Evolutionary conservation across 225 moss, liverwort and hornwort species (phyloP).

Genomic region (Pseudoscleropodium purum): DNA sequence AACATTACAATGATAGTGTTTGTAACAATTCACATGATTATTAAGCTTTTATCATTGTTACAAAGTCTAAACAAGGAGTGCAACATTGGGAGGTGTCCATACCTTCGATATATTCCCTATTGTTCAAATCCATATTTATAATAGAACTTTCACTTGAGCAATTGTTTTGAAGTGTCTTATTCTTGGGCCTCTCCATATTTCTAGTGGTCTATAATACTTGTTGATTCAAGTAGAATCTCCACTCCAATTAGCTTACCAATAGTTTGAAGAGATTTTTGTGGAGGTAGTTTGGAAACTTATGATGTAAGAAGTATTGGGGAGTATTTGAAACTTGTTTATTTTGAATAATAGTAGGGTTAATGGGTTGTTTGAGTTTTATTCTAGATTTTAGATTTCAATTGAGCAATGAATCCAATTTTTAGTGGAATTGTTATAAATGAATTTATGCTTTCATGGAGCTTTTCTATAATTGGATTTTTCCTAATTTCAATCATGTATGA

Average conservation of each 20-base stretch:
- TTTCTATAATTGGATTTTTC: neutral
- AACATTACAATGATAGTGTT: neutral
- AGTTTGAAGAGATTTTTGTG: neutral
- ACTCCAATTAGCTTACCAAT: neutral
- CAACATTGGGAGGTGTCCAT: rapidly evolving
- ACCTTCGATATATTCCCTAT: rapidly evolving
- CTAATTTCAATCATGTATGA: no score
- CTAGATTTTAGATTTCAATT: neutral
- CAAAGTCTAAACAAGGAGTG: no score
- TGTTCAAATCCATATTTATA: neutral
- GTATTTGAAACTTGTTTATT: neutral
- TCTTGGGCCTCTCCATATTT: rapidly evolving
- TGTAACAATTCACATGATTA: no score
- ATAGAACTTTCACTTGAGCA: neutral
- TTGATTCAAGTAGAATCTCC: rapidly evolving
- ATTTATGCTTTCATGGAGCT: neutral
- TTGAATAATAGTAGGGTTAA: no score
- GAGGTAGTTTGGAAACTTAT: rapidly evolving
- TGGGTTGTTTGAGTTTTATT: neutral
- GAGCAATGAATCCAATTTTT: neutral
- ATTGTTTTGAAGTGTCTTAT: neutral
- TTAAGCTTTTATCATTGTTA: no score
- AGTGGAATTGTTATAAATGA: neutral
- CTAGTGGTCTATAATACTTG: neutral
- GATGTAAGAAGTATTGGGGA: neutral